phyloP scores from a whole-genome alignment of 306 rosid species.

The Quercus wislizeni region DNA sequence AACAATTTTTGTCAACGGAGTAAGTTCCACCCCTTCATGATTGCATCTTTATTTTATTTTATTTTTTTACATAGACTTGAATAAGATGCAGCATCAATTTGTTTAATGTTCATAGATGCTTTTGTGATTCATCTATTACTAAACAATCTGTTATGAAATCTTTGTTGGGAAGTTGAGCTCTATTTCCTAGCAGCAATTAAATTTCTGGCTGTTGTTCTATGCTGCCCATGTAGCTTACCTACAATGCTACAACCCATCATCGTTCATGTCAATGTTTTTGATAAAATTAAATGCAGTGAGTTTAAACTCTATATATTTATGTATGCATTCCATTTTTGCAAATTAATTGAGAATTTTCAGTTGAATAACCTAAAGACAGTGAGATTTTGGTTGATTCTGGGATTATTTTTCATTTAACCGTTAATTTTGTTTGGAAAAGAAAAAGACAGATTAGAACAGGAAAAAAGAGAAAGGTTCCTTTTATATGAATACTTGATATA shows the following conservation, averaged over 20 bases:
- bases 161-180: not conserved
- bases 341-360: not conserved
- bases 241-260: no score
- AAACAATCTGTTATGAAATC: no score
- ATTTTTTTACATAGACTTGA: not conserved
- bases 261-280: no score
- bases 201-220: not conserved
- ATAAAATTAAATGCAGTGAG: no score
- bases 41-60: not conserved
- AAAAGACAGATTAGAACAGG: not conserved
- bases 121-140: not conserved
- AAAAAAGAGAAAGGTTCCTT: not conserved
- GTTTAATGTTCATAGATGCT: not conserved
- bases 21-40: slow-evolving; percentile 27
- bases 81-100: slow-evolving; percentile 6
- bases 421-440: not conserved
- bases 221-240: no score
- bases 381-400: not conserved
- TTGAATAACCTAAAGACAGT: not conserved
- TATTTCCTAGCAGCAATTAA: not conserved
- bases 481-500: not conserved
- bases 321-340: no score
- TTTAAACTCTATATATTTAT: no score
- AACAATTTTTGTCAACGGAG: slow-evolving; percentile 58
- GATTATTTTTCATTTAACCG: no score